Conservation (phyloP, 2,329 filamentous ascomycete species). For the Ophiostoma sp. region DNA sequence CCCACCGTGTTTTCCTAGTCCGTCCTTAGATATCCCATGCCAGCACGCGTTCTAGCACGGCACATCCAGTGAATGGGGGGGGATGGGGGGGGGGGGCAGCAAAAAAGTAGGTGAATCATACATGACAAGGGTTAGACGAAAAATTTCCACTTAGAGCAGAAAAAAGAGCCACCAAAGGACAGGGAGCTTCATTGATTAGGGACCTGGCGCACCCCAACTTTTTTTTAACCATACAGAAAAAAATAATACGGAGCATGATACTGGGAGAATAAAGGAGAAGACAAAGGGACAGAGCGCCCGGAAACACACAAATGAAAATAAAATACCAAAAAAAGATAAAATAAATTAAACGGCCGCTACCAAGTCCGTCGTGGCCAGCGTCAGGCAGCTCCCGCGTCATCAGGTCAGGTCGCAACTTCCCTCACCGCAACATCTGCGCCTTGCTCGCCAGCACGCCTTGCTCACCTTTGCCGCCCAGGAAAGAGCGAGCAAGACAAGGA, state of each 20-base stretch:
- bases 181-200: constrained; percentile 24
- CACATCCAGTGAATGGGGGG: background rate
- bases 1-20: background rate
- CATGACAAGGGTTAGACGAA: constrained; percentile 14
- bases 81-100: background rate
- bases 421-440: constrained; percentile 14
- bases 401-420: constrained; percentile 19
- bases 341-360: background rate
- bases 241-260: background rate
- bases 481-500: background rate
- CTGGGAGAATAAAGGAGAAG: background rate
- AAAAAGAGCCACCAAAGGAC: constrained; percentile 19
- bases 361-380: background rate
- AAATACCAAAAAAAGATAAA: background rate
- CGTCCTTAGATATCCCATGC: background rate
- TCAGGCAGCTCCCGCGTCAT: constrained; percentile 9
- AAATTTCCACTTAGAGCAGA: constrained; percentile 20
- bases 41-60: background rate
- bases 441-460: background rate
- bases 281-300: background rate
- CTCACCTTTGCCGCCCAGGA: constrained; percentile 12
- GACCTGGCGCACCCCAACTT: background rate
- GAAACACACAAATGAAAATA: background rate
- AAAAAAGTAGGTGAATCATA: constrained; percentile 23
- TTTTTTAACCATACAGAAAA: background rate